Conservation (phyloP, 805 yeast species). For the Yarrowia osloensis region DNA sequence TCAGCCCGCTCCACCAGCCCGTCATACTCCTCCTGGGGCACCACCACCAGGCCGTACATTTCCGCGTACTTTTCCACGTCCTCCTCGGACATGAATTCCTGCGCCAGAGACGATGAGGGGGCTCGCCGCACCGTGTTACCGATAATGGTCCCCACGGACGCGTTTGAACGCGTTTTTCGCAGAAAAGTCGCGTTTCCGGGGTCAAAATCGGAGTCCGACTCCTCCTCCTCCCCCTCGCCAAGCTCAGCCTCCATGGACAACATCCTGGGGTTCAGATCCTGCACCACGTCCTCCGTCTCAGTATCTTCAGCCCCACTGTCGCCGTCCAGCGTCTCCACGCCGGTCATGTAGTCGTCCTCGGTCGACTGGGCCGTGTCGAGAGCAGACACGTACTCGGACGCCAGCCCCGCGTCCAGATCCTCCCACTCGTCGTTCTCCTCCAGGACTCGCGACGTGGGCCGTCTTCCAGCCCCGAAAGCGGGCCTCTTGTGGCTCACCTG, state of each 20-base stretch:
- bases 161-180: not conserved
- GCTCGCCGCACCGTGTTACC: not conserved
- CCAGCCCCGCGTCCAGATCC: not conserved
- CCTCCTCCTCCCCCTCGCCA: not conserved
- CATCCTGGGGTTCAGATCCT: slow-evolving; percentile 5
- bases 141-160: slow-evolving; percentile 2
- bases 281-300: slow-evolving; percentile 38
- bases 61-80: slow-evolving; percentile 36
- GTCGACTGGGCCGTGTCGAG: slow-evolving; percentile 29
- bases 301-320: slow-evolving; percentile 38
- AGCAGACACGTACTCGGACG: slow-evolving; percentile 36
- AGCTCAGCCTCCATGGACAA: not conserved
- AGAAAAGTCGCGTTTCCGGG: not conserved
- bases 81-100: slow-evolving; percentile 38
- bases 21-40: slow-evolving; percentile 36
- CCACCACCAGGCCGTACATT: slow-evolving; percentile 36
- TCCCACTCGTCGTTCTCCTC: slow-evolving; percentile 22
- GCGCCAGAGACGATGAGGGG: slow-evolving; percentile 33
- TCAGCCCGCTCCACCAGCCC: slow-evolving; percentile 31
- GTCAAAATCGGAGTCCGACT: slow-evolving; percentile 34
- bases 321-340: slow-evolving; percentile 29
- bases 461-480: not conserved
- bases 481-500: not conserved
- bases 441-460: slow-evolving; percentile 8
- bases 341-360: slow-evolving; percentile 34